Base-by-base conservation (phyloP, 208 protist species). In the Wallacemonas sp. region DNA sequence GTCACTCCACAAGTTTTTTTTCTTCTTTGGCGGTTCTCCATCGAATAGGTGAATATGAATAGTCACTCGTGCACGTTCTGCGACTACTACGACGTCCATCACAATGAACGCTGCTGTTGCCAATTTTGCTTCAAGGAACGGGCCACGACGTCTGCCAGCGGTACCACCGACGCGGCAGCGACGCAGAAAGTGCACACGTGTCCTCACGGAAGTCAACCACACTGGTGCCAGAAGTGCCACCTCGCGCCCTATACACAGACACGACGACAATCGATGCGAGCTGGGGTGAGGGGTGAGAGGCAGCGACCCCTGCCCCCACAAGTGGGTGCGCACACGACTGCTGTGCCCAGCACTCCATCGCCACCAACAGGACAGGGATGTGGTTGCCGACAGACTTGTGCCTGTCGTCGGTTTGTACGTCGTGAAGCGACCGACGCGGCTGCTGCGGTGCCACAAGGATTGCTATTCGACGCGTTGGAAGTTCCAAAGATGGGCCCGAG, bases 401-500 rank as follows among this genome's bases (percentile, higher is more conserved):
- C 30, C 2, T 83, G 71, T 27, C 73, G 70, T 29, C 74, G 67
- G 24, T 32, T 36, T 9, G 3, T 52, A 3, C 52, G 63, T 46
- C 67, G 64, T n/a, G 29, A n/a, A 32, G 38, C 59, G 30, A 9
- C 67, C 22, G 33, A 57, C 26, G 66, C 42, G 69, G 53, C 39
- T 12, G 30, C 41, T 19, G 70, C 10, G 9, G 13, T 6, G 10
- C 6, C n/a, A 6, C 10, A 48, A 66, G 37, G 29, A 57, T 22
- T 6, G 38, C 21, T n/a, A 34, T 85, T 73, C 50, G 71, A 75
- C 36, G 60, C 79, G 17, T 55, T 77, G 32, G 79, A 83, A 13
- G 68, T 89, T 12, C 78, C 83, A 2, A 78, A 76, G 24, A 89
- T 89, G 78, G 82, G 82, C 3, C 46, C 39, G 26, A 22, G 39